Evolutionary conservation across 129 eudicot species (phyloP), one percentile per base, ranked within the genome.

Genomic region (Dittrichia graveolens): DNA sequence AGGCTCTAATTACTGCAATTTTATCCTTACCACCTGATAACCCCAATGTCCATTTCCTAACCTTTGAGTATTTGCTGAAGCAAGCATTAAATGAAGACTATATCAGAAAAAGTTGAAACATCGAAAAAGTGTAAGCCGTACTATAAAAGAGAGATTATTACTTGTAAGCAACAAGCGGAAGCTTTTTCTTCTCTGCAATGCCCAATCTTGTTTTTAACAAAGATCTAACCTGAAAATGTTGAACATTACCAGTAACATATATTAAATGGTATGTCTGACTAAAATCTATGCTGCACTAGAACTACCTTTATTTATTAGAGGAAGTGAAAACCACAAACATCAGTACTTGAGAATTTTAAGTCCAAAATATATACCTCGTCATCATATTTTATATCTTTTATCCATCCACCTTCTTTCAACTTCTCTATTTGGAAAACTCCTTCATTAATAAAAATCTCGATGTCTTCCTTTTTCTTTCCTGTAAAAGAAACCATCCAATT

Each of bases 341-440:
- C 31, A 24, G 31, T 24, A 24, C 31, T 24, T 24, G 31, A 24
- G 31, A 24, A 0, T 24, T 24, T 24, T 24, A 24, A 24, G 1
- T 24, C 2, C 31, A 24, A 24, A 24, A 11, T 43, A 8, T 19
- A 41, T 86, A 89, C 98, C 93, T 94, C 97, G 80, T 94, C 98
- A 48, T 94, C 97, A 67, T 94, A 94, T 63, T 87, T 90, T 55
- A 94, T 90, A 86, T 90, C 91, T 3, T 96, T 94, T 73, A 94
- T 90, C 93, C 95, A 94, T 52, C 98, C 93, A 16, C 81, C 95
- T 78, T 90, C 95, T 79, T 89, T 89, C 67, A 92, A 86, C 79
- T 74, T 89, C 69, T 85, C 92, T 71, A 89, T 70, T 69, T 89
- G 71, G 76, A 81, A 89, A 53, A 92, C 90, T 60, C 98, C 98